Percentiles rank a stretch among this genome's conserved stretches.
Conservation (phyloP, 306 rosid genomes). For the Ochetophila trinervis region DNA sequence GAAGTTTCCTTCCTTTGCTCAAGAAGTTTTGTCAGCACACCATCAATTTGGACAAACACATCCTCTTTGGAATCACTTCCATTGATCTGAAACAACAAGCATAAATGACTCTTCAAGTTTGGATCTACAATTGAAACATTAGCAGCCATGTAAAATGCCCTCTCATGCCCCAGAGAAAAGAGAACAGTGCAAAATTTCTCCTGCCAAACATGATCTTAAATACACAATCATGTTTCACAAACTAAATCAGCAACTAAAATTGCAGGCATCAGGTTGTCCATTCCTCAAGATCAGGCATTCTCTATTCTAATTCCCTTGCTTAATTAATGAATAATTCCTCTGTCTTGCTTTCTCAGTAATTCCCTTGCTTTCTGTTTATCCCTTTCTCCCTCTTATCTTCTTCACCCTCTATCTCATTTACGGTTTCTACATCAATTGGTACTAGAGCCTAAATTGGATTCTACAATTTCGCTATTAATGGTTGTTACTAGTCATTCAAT, state of each 20-base stretch:
- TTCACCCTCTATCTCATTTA: too few relatives aligned
- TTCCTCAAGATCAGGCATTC: neutral
- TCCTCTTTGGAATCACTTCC: slow-evolving; percentile 53
- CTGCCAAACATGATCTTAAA: neutral
- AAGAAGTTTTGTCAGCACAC: slow-evolving; percentile 42
- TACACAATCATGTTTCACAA: neutral
- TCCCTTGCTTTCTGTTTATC: too few relatives aligned
- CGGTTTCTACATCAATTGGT: too few relatives aligned
- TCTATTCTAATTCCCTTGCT: neutral
- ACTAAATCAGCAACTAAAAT: neutral
- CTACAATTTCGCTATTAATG: too few relatives aligned
- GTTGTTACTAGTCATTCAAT: too few relatives aligned
- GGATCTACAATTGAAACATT: neutral
- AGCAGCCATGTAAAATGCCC: too few relatives aligned
- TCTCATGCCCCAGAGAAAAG: neutral
- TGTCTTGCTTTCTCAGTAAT: too few relatives aligned
- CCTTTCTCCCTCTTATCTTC: too few relatives aligned
- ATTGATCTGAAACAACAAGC: slow-evolving; percentile 20
- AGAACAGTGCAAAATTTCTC: neutral
- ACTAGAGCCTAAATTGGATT: too few relatives aligned
- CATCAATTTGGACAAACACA: slow-evolving; percentile 71
- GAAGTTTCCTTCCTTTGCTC: slow-evolving; percentile 49
- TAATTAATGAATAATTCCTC: too few relatives aligned
- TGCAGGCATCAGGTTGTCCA: neutral
- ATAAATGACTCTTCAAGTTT: neutral